Conservation (phyloP, 163 green algal genomes). For the Chlorella variabilis region DNA sequence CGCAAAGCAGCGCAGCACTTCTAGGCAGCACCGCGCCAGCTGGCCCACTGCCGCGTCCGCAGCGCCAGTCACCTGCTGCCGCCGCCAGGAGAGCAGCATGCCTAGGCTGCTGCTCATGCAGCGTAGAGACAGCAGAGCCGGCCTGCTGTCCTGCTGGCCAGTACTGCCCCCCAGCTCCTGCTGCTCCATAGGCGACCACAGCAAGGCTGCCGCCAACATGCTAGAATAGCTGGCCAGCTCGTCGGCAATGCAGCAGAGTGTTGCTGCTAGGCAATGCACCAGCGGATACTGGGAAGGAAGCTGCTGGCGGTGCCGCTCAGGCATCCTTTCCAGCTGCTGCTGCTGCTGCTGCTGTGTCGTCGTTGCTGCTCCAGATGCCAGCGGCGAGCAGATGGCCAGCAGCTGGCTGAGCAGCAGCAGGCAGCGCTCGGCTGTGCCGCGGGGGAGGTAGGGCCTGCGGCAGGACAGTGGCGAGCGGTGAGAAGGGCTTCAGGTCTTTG, state of each 20-base stretch:
- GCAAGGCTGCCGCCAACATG: not conserved
- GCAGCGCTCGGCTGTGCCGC: conserved; percentile 6
- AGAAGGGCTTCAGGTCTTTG: too few species aligned
- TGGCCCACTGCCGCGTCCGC: not conserved
- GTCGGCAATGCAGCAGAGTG: not conserved
- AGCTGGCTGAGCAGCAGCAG: conserved; percentile 40
- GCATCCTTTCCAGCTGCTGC: not conserved
- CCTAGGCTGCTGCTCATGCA: conserved; percentile 3
- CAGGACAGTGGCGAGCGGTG: not conserved
- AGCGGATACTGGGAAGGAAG: not conserved
- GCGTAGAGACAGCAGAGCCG: not conserved
- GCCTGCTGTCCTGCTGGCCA: not conserved
- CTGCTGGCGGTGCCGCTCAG: not conserved
- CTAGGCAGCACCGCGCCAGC: not conserved
- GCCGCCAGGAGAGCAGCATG: not conserved
- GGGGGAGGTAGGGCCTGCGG: conserved; percentile 29
- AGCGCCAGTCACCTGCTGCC: not conserved
- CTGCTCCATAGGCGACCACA: conserved; percentile 6
- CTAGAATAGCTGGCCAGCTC: conserved; percentile 10
- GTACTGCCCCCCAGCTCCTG: not conserved
- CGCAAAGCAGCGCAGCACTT: conserved; percentile 5
- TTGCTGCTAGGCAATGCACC: not conserved
- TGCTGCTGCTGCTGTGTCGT: not conserved
- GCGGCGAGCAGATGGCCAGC: not conserved
- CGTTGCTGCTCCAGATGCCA: not conserved